Conservation (phyloP, 2,329 filamentous ascomycete genomes). For the Fusarium torulosum region DNA sequence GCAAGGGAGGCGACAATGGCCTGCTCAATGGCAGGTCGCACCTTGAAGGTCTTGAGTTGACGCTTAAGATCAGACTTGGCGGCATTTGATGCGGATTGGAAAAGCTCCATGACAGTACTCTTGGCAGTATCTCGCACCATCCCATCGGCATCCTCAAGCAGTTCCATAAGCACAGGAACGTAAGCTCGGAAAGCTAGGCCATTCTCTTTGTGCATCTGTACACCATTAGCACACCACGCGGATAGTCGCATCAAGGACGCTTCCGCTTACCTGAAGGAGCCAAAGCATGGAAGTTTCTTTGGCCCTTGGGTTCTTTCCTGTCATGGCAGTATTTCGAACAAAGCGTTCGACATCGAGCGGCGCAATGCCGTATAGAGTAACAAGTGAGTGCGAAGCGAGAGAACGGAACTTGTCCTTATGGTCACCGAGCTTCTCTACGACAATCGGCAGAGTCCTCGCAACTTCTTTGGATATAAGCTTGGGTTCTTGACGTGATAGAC, state of each 20-base stretch:
- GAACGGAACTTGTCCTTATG: slow-evolving; percentile 85
- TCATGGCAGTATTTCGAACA: slow-evolving; percentile 82
- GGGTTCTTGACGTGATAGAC: slow-evolving; percentile 86
- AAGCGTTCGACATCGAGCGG: slow-evolving; percentile 82
- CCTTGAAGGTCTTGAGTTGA: slow-evolving; percentile 85
- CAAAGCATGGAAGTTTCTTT: slow-evolving; percentile 89
- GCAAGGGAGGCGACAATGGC: slow-evolving; percentile 82
- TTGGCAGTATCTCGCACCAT: slow-evolving; percentile 89
- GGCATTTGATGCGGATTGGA: slow-evolving; percentile 81
- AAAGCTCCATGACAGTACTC: slow-evolving; percentile 85
- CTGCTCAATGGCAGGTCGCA: slow-evolving; percentile 86
- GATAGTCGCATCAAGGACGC: neutral
- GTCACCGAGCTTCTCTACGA: slow-evolving; percentile 89
- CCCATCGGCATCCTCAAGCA: slow-evolving; percentile 90
- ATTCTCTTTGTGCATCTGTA: slow-evolving; percentile 83
- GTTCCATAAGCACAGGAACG: slow-evolving; percentile 83
- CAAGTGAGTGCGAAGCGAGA: slow-evolving; percentile 79
- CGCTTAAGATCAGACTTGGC: slow-evolving; percentile 91
- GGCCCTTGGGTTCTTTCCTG: slow-evolving; percentile 82
- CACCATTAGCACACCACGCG: slow-evolving; percentile 23
- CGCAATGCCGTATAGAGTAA: slow-evolving; percentile 79
- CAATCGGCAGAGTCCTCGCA: slow-evolving; percentile 76
- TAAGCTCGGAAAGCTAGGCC: slow-evolving; percentile 85
- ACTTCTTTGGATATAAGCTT: slow-evolving; percentile 78
- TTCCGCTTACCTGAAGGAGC: slow-evolving; percentile 76